Evolutionary conservation across 768 basidiomycete species (phyloP).

Genomic region (Cystofilobasidium bisporidii): DNA sequence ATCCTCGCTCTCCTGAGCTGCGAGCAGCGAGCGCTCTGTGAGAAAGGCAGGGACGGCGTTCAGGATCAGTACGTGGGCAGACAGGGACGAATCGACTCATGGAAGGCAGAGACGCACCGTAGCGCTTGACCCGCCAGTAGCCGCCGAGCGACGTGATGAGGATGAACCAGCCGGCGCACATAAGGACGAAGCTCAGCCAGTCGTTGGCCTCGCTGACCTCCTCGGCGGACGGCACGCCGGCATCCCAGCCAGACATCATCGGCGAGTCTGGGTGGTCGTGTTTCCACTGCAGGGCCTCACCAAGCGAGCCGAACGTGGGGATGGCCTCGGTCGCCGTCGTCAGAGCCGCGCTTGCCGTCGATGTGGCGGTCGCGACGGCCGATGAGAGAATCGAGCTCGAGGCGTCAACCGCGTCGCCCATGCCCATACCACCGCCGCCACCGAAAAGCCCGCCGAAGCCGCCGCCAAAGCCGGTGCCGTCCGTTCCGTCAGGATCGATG

Average conservation of each 20-base stretch:
- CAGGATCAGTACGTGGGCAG: background rate
- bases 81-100: too few species aligned
- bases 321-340: constrained; percentile 4
- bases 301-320: constrained; percentile 24
- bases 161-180: constrained; percentile 78
- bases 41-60: background rate
- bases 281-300: constrained; percentile 25
- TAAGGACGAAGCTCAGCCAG: constrained; percentile 83
- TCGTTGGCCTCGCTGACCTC: constrained; percentile 52
- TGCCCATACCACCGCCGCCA: constrained; percentile 32
- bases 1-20: background rate
- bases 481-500: constrained; percentile 35
- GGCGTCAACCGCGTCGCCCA: background rate
- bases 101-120: too few species aligned
- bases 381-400: constrained; percentile 1
- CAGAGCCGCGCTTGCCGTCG: background rate
- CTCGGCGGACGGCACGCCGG: constrained; percentile 34
- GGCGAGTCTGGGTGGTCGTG: constrained; percentile 32
- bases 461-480: constrained; percentile 21
- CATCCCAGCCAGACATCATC: constrained; percentile 31
- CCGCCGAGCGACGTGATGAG: constrained; percentile 71
- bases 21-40: constrained; percentile 1
- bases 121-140: constrained; percentile 39
- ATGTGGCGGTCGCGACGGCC: background rate
- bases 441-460: constrained; percentile 28